Evolutionary conservation across 2,329 filamentous ascomycete genomes (phyloP), one percentile per base, ranked within the genome.

Genomic region (Epicoccum nigrum): DNA sequence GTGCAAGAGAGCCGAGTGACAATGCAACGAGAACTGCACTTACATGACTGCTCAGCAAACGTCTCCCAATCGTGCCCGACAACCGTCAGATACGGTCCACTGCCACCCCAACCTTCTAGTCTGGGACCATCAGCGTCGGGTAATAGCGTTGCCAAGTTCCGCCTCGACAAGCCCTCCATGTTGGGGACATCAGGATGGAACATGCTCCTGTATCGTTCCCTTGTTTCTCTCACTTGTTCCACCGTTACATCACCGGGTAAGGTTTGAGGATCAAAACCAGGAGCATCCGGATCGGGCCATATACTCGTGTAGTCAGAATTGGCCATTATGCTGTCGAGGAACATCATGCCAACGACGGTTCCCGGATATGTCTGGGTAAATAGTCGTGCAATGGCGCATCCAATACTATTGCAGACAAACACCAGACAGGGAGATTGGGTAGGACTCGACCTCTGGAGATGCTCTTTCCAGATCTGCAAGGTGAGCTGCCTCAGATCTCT

Each of bases 241-340:
- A 54, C 49, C 1, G 62, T 67, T 5, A 80, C 67, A 20, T 71
- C 77, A 1, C 60, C 43, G 0, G 79, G 79, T 3, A 83, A 65
- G 0, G 59, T 60, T 0, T 56, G 45, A 0, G 63, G 60, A 39
- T 82, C 74, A 55, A 84, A 84, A 4, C 49, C 70, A 0, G 73
- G 53, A 0, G 69, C 71, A 47, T 83, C 81, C 0, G 83, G 81
- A 55, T 86, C 77, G 0, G 83, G 83, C 62, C 82, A 83, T 4
- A 84, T 54, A 5, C 77, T 79, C 1, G 82, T 76, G 23, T 82
- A 80, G 58, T 85, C 79, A 0, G 78, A 77, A 60, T 85, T 82
- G 13, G 83, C 80, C 64, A 86, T 78, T 55, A 83, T 80, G 28
- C 78, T 82, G 62, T 86, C 83, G 1, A 86, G 77, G 7, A 85